Conservation (phyloP, 2,329 filamentous ascomycete species). For the Didymella segeticola region DNA sequence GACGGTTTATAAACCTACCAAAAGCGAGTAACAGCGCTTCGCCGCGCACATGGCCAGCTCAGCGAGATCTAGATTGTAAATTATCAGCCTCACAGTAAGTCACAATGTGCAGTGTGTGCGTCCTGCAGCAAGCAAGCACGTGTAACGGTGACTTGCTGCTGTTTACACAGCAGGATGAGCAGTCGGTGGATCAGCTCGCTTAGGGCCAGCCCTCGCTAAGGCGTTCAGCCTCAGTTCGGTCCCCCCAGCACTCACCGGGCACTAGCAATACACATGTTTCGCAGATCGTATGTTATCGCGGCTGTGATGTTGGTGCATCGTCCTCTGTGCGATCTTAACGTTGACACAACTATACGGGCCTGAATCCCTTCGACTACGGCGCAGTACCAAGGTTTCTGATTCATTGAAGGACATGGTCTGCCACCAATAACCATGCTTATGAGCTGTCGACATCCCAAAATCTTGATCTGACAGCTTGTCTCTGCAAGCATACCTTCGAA, state of each 20-base stretch:
- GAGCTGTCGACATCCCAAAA: neutral
- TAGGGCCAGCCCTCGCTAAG: constrained; percentile 7
- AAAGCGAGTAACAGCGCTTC: neutral
- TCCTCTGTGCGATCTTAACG: neutral
- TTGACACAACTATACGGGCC: neutral
- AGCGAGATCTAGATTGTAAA: neutral
- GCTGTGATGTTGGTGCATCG: constrained; percentile 2
- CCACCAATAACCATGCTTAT: neutral
- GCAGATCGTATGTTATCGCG: constrained; percentile 3
- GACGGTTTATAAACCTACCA: neutral
- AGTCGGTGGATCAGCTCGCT: constrained; percentile 7
- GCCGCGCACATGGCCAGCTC: neutral
- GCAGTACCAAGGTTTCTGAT: constrained; percentile 1
- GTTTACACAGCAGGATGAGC: constrained; percentile 4
- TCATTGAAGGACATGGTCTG: neutral
- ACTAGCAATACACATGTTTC: constrained; percentile 16
- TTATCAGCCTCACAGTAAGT: neutral
- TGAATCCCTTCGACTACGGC: constrained; percentile 6
- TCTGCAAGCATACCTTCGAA: neutral
- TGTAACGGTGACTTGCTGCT: neutral
- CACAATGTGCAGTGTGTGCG: neutral
- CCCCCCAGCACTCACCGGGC: neutral
- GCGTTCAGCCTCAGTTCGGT: constrained; percentile 15
- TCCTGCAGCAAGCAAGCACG: neutral
- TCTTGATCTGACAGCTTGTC: neutral